Percentiles rank a stretch among this genome's conserved stretches.
These are phyloP conservation scores for Protomyces inundatus DNA, from an alignment of 1,139 yeast genomes.

Conservation along the genomic window DNA sequence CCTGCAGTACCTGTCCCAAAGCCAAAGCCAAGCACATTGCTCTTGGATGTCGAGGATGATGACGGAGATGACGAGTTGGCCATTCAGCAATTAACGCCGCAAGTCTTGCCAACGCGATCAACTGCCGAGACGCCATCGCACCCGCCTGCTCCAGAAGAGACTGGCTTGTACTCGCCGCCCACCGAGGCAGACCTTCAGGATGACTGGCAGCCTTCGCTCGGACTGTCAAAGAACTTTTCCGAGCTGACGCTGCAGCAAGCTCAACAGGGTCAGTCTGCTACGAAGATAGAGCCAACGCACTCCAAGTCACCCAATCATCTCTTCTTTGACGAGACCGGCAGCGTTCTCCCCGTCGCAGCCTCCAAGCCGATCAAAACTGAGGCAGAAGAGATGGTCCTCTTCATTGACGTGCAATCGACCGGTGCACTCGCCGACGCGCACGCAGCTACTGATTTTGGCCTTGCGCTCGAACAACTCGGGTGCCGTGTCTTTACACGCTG, in stretches of 20 bases:
- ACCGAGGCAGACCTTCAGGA: background rate
- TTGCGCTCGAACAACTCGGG: background rate
- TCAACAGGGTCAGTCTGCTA: background rate
- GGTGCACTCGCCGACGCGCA: background rate
- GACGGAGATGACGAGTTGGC: background rate
- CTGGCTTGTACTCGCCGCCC: background rate
- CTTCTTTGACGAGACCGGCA: background rate
- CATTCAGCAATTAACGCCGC: background rate
- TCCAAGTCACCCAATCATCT: background rate
- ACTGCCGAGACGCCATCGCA: background rate
- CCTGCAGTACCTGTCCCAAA: background rate
- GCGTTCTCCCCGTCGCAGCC: background rate
- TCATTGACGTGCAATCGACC: background rate
- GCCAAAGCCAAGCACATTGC: background rate
- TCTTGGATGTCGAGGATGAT: background rate
- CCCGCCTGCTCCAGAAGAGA: background rate
- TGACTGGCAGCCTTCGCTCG: background rate
- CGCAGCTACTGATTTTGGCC: background rate
- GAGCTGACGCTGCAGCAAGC: background rate
- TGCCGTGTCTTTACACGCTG: conserved; percentile 8
- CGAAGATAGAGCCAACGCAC: background rate
- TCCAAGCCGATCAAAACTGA: background rate
- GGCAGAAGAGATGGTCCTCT: background rate
- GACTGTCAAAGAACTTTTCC: background rate
- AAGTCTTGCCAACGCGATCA: background rate